Percentiles rank a stretch among this genome's conserved stretches.
Conservation (phyloP, 1,139 yeast genomes). For the Nakaseomyces sp. region DNA sequence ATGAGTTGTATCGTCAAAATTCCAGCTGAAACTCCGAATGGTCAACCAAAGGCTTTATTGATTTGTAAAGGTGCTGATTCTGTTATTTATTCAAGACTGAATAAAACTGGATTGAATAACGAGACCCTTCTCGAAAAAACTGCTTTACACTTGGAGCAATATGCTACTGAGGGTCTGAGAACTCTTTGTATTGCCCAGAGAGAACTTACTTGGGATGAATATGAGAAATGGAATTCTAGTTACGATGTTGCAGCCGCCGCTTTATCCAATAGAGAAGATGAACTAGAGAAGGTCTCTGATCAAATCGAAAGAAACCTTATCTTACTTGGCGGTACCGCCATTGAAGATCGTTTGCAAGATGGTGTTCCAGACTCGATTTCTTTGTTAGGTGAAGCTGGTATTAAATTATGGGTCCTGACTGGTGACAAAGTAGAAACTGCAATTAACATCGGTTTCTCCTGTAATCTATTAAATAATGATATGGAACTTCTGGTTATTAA, state of each 20-base stretch:
- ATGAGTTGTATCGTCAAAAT: constrained; percentile 85
- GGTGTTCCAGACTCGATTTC: constrained; percentile 97
- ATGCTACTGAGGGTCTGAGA: constrained; percentile 91
- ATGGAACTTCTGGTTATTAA: constrained; percentile 77
- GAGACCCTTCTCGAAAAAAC: constrained; percentile 46
- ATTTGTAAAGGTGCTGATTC: constrained; percentile 94
- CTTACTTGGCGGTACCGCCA: constrained; percentile 94
- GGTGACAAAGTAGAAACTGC: constrained; percentile 99
- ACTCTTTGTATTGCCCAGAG: constrained; percentile 87
- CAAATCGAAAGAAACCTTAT: constrained; percentile 64
- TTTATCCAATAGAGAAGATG: constrained; percentile 65
- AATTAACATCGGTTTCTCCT: constrained; percentile 92
- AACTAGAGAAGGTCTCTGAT: constrained; percentile 70
- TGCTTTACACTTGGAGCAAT: constrained; percentile 82
- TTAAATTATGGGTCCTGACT: constrained; percentile 92
- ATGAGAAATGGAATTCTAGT: constrained; percentile 55
- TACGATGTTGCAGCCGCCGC: constrained; percentile 77
- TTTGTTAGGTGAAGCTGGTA: constrained; percentile 81
- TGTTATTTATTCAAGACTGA: constrained; percentile 70
- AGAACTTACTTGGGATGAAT: constrained; percentile 54
- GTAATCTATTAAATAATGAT: constrained; percentile 76
- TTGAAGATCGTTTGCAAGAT: constrained; percentile 89
- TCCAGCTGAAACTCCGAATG: constrained; percentile 38
- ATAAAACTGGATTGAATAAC: constrained; percentile 29
- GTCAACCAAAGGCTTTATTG: constrained; percentile 42